phyloP scores from a whole-genome alignment of 306 rosid species.

The Quercus parvula region DNA sequence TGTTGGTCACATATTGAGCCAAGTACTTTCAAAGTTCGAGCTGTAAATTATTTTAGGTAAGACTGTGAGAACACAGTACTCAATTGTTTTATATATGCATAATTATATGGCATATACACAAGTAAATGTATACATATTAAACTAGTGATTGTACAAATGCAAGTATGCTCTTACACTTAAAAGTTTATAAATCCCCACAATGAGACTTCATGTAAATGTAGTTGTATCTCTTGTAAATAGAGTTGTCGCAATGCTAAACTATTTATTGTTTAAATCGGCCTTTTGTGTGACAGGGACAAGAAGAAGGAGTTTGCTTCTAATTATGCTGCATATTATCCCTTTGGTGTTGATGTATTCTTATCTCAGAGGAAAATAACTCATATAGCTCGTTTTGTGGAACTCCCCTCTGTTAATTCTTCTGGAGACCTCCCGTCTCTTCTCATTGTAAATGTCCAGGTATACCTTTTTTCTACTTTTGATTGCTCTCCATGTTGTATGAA shows the following conservation, averaged over 20 bases:
- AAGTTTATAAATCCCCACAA: neutral
- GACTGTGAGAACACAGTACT: constrained; percentile 14
- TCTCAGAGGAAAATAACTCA: constrained; percentile 79
- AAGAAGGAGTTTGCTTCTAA: constrained; percentile 81
- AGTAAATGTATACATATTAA: neutral
- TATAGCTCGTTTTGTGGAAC: constrained; percentile 77
- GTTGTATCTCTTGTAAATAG: neutral
- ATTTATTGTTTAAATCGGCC: constrained; percentile 17
- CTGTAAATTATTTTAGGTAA: constrained; percentile 78
- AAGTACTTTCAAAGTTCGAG: constrained; percentile 75
- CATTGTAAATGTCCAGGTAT: constrained; percentile 93
- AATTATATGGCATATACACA: neutral
- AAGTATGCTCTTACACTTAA: neutral
- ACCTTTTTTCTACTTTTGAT: neutral
- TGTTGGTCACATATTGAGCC: constrained; percentile 93
- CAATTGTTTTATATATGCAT: constrained; percentile 17
- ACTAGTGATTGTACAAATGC: neutral
- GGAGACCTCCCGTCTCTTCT: constrained; percentile 77
- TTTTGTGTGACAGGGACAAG: constrained; percentile 67
- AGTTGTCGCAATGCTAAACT: neutral
- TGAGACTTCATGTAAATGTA: neutral
- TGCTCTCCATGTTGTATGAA: neutral
- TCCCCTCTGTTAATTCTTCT: constrained; percentile 55
- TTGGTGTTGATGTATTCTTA: constrained; percentile 94
- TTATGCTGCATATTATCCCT: constrained; percentile 81